Conservation (phyloP, 1,139 yeast genomes). For the Kazachstania sp. region DNA sequence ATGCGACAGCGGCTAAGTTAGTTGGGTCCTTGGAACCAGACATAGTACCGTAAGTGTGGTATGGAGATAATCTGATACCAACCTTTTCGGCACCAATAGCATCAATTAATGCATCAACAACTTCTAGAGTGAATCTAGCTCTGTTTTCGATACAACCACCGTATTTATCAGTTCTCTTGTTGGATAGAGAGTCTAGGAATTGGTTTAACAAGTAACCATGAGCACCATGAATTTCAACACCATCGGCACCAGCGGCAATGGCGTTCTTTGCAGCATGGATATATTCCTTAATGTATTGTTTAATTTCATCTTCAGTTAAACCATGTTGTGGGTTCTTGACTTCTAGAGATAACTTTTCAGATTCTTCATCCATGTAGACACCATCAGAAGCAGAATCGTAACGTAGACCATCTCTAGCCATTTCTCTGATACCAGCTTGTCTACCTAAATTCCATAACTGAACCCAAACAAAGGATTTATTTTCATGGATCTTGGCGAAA, state of each 20-base stretch:
- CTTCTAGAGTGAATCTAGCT: slow-evolving; percentile 26
- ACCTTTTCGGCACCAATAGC: slow-evolving; percentile 8
- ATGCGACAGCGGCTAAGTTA: slow-evolving; percentile 26
- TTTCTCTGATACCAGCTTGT: slow-evolving; percentile 35
- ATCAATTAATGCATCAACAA: slow-evolving; percentile 8
- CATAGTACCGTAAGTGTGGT: slow-evolving; percentile 30
- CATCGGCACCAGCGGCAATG: slow-evolving; percentile 51
- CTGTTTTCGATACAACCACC: slow-evolving; percentile 58
- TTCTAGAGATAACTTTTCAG: slow-evolving; percentile 25
- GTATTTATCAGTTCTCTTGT: slow-evolving; percentile 55
- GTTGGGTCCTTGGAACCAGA: slow-evolving; percentile 31
- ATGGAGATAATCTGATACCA: slow-evolving; percentile 46
- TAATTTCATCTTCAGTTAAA: slow-evolving; percentile 31
- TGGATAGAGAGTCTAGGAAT: slow-evolving; percentile 41
- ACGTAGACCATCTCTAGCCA: slow-evolving; percentile 8
- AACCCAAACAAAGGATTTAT: slow-evolving; percentile 41
- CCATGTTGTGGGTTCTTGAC: slow-evolving; percentile 27
- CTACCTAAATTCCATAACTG: slow-evolving; percentile 59
- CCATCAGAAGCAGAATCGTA: slow-evolving; percentile 23
- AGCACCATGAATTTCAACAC: slow-evolving; percentile 56
- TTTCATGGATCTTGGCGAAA: slow-evolving; percentile 41
- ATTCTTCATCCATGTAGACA: slow-evolving; percentile 29
- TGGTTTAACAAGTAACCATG: slow-evolving; percentile 58
- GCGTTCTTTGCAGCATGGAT: slow-evolving; percentile 31
- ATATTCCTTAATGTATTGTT: slow-evolving; percentile 18